phyloP scores from a whole-genome alignment of 179 eudicot species.

The Dionaea muscipula region DNA sequence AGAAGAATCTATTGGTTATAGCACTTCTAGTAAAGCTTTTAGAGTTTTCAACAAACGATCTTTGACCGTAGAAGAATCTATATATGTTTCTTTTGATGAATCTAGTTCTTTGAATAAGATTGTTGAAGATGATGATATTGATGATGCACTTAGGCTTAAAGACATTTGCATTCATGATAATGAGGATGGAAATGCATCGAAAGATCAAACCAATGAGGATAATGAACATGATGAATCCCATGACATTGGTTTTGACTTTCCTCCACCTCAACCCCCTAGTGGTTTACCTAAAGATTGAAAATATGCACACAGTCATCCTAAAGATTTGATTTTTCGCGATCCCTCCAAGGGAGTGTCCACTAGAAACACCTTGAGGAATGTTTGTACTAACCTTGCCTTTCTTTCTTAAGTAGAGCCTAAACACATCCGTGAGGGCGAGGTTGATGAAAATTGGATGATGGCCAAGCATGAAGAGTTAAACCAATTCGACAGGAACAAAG shows the following conservation, averaged over 20 bases:
- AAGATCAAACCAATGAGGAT: background rate
- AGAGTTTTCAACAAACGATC: too few relatives aligned
- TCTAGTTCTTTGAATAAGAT: background rate
- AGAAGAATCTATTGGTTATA: too few relatives aligned
- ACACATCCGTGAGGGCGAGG: background rate
- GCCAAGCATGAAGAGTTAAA: background rate
- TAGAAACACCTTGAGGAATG: background rate
- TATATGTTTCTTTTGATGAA: background rate
- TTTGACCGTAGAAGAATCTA: too few relatives aligned
- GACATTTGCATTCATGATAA: too few relatives aligned
- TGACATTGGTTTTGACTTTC: background rate
- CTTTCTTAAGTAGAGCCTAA: background rate
- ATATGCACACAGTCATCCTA: background rate
- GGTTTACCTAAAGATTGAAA: background rate
- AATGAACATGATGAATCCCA: background rate
- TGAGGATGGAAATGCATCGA: background rate
- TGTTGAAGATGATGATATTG: too few relatives aligned
- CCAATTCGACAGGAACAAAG: conserved; percentile 2
- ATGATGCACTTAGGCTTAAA: too few relatives aligned
- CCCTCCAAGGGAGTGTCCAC: background rate
- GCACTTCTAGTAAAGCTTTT: too few relatives aligned
- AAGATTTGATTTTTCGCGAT: background rate
- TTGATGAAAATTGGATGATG: background rate
- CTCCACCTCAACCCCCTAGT: background rate
- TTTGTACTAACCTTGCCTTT: background rate